Conservation (phyloP, 2,329 filamentous ascomycete species). For the Aspergillus spinulosporus region DNA sequence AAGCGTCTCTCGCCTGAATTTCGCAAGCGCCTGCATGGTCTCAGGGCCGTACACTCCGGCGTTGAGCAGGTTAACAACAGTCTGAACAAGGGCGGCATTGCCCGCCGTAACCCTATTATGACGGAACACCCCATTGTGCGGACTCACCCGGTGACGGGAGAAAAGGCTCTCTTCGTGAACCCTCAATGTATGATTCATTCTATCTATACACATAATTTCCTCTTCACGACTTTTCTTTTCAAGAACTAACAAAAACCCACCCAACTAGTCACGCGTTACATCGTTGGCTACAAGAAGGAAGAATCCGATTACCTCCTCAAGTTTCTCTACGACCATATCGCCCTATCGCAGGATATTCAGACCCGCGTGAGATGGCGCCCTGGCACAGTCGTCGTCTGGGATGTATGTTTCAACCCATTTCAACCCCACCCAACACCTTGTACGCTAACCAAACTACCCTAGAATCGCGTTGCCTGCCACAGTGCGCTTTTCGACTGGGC, state of each 20-base stretch:
- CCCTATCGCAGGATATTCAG: conserved; percentile 70
- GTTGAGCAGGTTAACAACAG: conserved; percentile 75
- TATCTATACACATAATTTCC: too few relatives aligned
- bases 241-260: conserved; percentile 1
- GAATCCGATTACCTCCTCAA: conserved; percentile 76
- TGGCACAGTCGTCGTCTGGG: conserved; percentile 83
- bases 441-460: conserved; percentile 13
- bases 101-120: conserved; percentile 72
- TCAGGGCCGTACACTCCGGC: conserved; percentile 78
- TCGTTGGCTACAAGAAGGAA: conserved; percentile 82
- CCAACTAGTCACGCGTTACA: conserved; percentile 68
- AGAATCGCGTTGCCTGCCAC: conserved; percentile 75
- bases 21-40: conserved; percentile 74
- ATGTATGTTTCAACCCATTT: conserved; percentile 48
- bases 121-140: conserved; percentile 75
- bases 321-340: conserved; percentile 75
- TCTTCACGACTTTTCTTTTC: too few relatives aligned
- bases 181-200: conserved; percentile 65
- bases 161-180: conserved; percentile 82
- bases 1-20: conserved; percentile 76
- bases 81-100: conserved; percentile 65
- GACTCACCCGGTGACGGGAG: conserved; percentile 73
- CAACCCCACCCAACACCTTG: not conserved
- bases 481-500: conserved; percentile 81
- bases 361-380: conserved; percentile 73